Conservation (phyloP, 371 early-diverging fungal genomes). For the Lichtheimia ramosa region DNA sequence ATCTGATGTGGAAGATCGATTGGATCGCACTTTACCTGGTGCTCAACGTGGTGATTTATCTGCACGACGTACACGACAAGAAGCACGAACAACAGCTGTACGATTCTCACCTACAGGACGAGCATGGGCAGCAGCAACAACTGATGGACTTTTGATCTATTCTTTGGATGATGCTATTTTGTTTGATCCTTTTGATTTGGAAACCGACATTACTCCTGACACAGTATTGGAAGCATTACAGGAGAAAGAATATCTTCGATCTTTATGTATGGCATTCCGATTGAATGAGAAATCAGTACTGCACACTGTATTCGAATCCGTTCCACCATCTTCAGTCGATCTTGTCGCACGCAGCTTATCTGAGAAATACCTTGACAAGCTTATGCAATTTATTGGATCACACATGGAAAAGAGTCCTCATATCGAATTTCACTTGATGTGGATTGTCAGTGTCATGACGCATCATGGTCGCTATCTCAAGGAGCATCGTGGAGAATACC, state of each 20-base stretch:
- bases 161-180: slow-evolving; percentile 87
- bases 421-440: slow-evolving; percentile 86
- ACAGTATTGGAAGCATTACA: slow-evolving; percentile 70
- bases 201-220: slow-evolving; percentile 93
- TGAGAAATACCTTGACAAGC: slow-evolving; percentile 77
- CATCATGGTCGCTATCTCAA: slow-evolving; percentile 84
- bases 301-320: slow-evolving; percentile 75
- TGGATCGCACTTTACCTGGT: slow-evolving; percentile 85
- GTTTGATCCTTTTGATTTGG: slow-evolving; percentile 98
- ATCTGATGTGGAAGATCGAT: slow-evolving; percentile 82
- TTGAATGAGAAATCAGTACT: slow-evolving; percentile 83
- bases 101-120: slow-evolving; percentile 92
- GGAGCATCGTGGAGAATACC: slow-evolving; percentile 74
- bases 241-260: slow-evolving; percentile 77
- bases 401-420: slow-evolving; percentile 78
- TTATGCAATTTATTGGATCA: slow-evolving; percentile 80
- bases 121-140: slow-evolving; percentile 95
- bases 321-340: slow-evolving; percentile 77
- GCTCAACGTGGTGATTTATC: slow-evolving; percentile 84
- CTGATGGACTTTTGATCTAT: slow-evolving; percentile 93
- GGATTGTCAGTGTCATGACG: slow-evolving; percentile 73
- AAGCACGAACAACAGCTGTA: slow-evolving; percentile 81
- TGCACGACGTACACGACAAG: slow-evolving; percentile 72
- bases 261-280: slow-evolving; percentile 89
- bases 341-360: slow-evolving; percentile 80